Percentiles rank a stretch among this genome's conserved stretches.
Evolutionary conservation across 106 monocot genomes (phyloP).

Genomic region (Dendrobium catenatum): DNA sequence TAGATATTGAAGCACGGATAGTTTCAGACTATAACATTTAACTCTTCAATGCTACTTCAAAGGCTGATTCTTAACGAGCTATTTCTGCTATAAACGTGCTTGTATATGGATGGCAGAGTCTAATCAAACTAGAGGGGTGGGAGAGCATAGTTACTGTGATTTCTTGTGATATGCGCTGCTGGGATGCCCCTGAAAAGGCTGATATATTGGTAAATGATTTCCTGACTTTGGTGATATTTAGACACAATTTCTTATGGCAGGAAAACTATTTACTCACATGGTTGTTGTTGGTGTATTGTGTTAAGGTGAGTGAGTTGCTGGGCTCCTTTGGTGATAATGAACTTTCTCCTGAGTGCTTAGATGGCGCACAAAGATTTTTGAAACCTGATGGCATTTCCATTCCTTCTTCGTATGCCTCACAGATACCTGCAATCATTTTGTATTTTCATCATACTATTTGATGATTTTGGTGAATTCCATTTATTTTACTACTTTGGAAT

Average conservation of each 20-base stretch:
- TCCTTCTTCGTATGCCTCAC: slow-evolving; percentile 65
- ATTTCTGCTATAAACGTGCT: not conserved
- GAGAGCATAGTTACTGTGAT: slow-evolving; percentile 65
- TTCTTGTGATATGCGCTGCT: slow-evolving; percentile 93
- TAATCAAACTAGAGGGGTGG: slow-evolving; percentile 90
- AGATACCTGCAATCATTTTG: not conserved
- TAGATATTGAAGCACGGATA: not conserved
- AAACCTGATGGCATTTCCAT: slow-evolving; percentile 97
- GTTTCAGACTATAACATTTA: not conserved
- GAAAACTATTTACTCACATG: not conserved
- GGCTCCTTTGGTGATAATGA: slow-evolving; percentile 98
- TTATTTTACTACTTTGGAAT: slow-evolving; percentile 4
- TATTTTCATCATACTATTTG: not conserved
- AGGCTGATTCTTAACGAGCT: too few relatives aligned
- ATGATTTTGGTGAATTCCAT: not conserved
- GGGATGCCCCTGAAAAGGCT: slow-evolving; percentile 97
- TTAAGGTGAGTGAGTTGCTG: slow-evolving; percentile 84
- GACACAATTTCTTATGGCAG: not conserved
- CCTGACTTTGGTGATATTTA: not conserved
- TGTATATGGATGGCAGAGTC: slow-evolving; percentile 40
- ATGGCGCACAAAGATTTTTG: slow-evolving; percentile 88
- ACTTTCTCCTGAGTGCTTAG: slow-evolving; percentile 94
- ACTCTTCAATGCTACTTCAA: not conserved
- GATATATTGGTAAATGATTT: slow-evolving; percentile 74
- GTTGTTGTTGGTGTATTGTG: not conserved